Evolutionary conservation across 2,329 filamentous ascomycete species (phyloP), one percentile per base, ranked within the genome.

Genomic region (Colletotrichum chlorophyti): DNA sequence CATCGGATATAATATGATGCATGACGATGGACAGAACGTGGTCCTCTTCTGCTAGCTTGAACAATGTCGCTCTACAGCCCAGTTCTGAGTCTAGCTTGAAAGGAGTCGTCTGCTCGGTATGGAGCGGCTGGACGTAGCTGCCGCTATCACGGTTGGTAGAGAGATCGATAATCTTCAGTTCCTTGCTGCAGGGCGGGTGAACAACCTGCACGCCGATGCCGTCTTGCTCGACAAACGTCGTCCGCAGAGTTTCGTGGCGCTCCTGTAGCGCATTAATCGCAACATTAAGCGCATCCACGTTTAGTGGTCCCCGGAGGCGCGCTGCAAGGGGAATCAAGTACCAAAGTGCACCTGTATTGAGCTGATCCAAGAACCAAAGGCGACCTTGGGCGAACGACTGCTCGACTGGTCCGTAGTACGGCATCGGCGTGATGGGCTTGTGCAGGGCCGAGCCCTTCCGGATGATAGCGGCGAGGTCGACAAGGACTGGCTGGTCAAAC

Each of bases 1-100:
- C 68, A 29, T 70, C 68, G 0, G 66, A 64, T 4, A 70, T 58
- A 12, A 68, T 69, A 14, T 70, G 68, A 26, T 70, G 68, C 64
- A 70, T 66, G 3, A 67, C 59, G 6, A 70, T 67, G 0, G 66
- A 69, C 0, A 70, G 45, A 2, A 68, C 15, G 48, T 68, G 53
- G 2, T 69, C 58, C 0, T 62, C 32, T 0, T 64, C 47, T 1
- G 41, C 54, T 0, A 69, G 2, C 6, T 48, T 43, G 2, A 61
- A 54, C 0, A 70, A 19, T 0, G 54, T 40, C 1, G 60, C 63
- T 37, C 67, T 57, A 65, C 65, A 69, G 0, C 64, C 66, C 2
- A 63, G 26, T 14, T 68, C 65, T 0, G 49, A 35, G 0, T 50
- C 14, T 3, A 70, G 62, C 34, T 70, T 45, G 23, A 70, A 69